phyloP scores from a whole-genome alignment of 306 rosid genomes.

The Heteromeles arbutifolia region DNA sequence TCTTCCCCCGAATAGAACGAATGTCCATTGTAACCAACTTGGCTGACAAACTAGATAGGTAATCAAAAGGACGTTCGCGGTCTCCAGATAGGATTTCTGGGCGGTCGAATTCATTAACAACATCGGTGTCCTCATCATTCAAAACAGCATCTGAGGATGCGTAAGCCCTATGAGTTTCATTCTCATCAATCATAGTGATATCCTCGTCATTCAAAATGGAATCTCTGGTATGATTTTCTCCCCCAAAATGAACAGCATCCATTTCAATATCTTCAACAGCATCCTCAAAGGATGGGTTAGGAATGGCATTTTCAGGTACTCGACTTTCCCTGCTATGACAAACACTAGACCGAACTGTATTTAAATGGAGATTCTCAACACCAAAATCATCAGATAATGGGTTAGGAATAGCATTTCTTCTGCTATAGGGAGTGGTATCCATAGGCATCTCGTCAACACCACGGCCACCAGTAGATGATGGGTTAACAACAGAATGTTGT shows the following conservation, averaged over 20 bases:
- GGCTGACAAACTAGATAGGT: slow-evolving; percentile 78
- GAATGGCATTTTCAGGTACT: slow-evolving; percentile 17
- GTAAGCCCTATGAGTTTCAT: slow-evolving; percentile 1
- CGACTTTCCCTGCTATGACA: slow-evolving; percentile 13
- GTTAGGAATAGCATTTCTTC: slow-evolving; percentile 35
- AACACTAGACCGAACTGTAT: not conserved
- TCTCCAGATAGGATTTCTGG: slow-evolving; percentile 43
- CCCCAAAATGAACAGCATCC: slow-evolving; percentile 13
- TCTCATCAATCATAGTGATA: slow-evolving; percentile 11
- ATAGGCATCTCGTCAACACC: slow-evolving; percentile 27
- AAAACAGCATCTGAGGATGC: slow-evolving; percentile 22
- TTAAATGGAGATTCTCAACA: slow-evolving; percentile 31
- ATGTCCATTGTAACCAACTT: slow-evolving; percentile 54
- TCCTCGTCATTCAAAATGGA: slow-evolving; percentile 21
- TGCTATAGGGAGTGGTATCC: slow-evolving; percentile 21
- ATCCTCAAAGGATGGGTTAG: slow-evolving; percentile 25
- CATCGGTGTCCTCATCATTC: slow-evolving; percentile 26
- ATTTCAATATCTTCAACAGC: slow-evolving; percentile 28
- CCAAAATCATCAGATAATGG: slow-evolving; percentile 22
- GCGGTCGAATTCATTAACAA: slow-evolving; percentile 34
- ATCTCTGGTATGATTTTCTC: slow-evolving; percentile 29
- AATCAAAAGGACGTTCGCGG: slow-evolving; percentile 66
- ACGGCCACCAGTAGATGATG: slow-evolving; percentile 18
- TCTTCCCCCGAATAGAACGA: slow-evolving; percentile 53
- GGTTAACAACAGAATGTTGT: slow-evolving; percentile 34